Base-by-base conservation (phyloP, 2,329 filamentous ascomycete genomes). In the Colletotrichum musae region DNA sequence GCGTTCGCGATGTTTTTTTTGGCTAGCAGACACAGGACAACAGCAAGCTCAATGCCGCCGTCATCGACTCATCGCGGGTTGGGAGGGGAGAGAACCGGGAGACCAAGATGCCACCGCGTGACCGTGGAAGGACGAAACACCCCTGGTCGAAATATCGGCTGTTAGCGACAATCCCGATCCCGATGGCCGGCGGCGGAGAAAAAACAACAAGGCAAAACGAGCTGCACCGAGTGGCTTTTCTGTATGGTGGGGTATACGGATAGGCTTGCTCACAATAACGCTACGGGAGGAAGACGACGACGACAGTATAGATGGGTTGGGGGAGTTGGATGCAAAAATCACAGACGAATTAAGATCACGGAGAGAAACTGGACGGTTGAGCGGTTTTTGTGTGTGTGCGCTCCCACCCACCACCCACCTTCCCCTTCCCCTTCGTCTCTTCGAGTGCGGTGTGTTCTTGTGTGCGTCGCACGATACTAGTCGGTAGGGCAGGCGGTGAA, bases 61-160 rank as follows among this genome's bases (percentile, higher is more conserved):
- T 60, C 65, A 64, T 68, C 53, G 59, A 24, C 18, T 9, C 45
- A 36, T 36, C 32, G 10, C 32, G 32, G 32, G 32, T 36, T 36
- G 32, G 32, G 26, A 51, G 21, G 45, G 26, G 57, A 28, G 58
- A 51, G 52, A 60, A 58, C 53, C 26, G 58, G 52, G 69, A 59
- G 70, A 48, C 21, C 28, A 70, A 74, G 72, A 76, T 75, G 76
- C 74, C 75, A 77, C 76, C 66, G 61, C 41, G 32, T 36, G 41
- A 50, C 15, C 21, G 47, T 32, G 24, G 28, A 70, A 53, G 63
- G 61, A 58, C 73, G 32, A 10, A 36, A 36, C 21, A 36, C 32
- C 32, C 74, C 71, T 71, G 68, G 62, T 51, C 62, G 18, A 72
- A 67, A 32, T 24, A 57, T 9, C 39, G 45, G 21, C 45, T 53